Evolutionary conservation across 202 grass and related monocot genomes (phyloP).

Genomic region (Zoysia matrella): DNA sequence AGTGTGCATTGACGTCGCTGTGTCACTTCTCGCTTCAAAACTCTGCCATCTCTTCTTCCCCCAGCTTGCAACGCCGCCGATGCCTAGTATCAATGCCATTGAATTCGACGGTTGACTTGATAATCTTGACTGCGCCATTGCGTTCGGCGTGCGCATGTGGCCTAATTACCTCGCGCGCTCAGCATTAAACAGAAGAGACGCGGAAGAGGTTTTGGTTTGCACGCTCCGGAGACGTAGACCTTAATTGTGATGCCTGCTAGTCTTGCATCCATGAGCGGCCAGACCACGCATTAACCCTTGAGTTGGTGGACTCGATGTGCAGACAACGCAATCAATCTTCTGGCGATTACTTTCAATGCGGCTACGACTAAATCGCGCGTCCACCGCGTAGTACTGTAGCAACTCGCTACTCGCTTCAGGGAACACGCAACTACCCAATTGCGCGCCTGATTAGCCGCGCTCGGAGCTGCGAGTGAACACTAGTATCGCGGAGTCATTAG

Average conservation of each 20-base stretch:
- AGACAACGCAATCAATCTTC: background rate
- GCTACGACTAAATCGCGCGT: too few relatives aligned
- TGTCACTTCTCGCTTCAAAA: slow-evolving; percentile 46
- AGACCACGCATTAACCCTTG: too few relatives aligned
- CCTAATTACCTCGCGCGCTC: background rate
- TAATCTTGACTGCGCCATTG: background rate
- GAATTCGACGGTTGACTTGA: slow-evolving; percentile 57
- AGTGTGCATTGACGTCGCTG: background rate
- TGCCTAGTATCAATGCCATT: slow-evolving; percentile 52
- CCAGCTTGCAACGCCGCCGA: slow-evolving; percentile 32
- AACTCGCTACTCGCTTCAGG: background rate
- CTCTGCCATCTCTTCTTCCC: slow-evolving; percentile 27
- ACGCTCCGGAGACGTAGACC: background rate
- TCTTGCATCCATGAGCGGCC: too few relatives aligned
- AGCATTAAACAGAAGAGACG: background rate
- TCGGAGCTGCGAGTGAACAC: background rate
- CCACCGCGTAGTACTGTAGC: background rate
- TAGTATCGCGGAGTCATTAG: background rate
- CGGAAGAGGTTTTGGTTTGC: background rate
- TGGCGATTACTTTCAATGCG: background rate
- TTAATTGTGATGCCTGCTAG: too few relatives aligned
- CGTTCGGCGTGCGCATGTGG: slow-evolving; percentile 7
- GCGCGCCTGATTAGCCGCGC: background rate
- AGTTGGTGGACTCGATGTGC: too few relatives aligned
- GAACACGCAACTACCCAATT: background rate